phyloP scores from a whole-genome alignment of 1,284 basidiomycete genomes.

The Retiboletus fuscus region DNA sequence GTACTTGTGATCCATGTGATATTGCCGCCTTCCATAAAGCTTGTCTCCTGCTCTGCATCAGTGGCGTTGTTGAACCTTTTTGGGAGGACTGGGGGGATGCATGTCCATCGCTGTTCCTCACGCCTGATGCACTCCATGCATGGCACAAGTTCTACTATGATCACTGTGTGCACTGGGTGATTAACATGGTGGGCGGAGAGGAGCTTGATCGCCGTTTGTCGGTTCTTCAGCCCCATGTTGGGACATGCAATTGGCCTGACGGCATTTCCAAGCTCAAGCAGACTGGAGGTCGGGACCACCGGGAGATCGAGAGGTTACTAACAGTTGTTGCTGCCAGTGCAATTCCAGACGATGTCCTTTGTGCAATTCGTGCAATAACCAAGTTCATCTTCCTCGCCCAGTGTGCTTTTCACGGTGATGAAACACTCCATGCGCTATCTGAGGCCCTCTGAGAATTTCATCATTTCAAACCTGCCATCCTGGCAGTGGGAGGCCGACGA shows the following conservation, averaged over 20 bases:
- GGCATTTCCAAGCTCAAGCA: background rate
- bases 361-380: slow-evolving; percentile 21
- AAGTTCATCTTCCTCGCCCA: slow-evolving; percentile 37
- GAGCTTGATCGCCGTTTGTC: too few species aligned
- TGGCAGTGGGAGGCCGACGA: slow-evolving; percentile 9
- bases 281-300: background rate
- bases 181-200: too few species aligned
- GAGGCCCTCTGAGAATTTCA: slow-evolving; percentile 31
- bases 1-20: too few species aligned
- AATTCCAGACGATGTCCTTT: slow-evolving; percentile 9
- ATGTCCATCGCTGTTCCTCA: too few species aligned
- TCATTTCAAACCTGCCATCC: slow-evolving; percentile 25
- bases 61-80: too few species aligned
- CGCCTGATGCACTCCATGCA: too few species aligned
- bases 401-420: background rate
- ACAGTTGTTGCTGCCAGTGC: background rate
- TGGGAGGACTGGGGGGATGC: too few species aligned
- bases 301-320: background rate
- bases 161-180: too few species aligned
- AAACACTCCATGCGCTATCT: slow-evolving; percentile 15
- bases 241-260: background rate
- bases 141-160: too few species aligned
- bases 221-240: too few species aligned
- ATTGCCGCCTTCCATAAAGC: too few species aligned
- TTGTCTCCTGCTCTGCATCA: too few species aligned